A percentile compares a stretch with the other conserved stretches of the same genome.
Conservation (phyloP, 2,329 filamentous ascomycete species). For the Phialocephala subalpina region DNA sequence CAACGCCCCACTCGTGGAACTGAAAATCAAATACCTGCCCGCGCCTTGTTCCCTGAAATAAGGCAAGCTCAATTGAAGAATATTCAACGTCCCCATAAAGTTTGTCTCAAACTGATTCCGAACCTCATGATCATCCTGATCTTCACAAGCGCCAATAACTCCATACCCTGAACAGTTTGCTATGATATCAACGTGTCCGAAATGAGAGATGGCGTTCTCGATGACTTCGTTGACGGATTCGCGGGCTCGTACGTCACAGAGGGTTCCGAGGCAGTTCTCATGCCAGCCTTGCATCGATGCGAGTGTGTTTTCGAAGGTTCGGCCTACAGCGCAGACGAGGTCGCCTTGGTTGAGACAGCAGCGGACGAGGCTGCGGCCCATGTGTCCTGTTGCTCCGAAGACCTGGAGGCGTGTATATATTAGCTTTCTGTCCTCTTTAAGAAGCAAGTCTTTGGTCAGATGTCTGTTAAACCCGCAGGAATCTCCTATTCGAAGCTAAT, state of each 20-base stretch:
- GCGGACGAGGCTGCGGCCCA: slow-evolving; percentile 90
- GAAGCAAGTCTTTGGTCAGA: background rate
- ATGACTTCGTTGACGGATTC: slow-evolving; percentile 80
- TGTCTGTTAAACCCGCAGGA: slow-evolving; percentile 12
- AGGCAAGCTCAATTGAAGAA: slow-evolving; percentile 86
- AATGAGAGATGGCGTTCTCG: slow-evolving; percentile 73
- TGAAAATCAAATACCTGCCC: slow-evolving; percentile 94
- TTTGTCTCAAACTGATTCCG: slow-evolving; percentile 98
- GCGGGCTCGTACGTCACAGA: slow-evolving; percentile 88
- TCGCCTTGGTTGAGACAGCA: slow-evolving; percentile 82
- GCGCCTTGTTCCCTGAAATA: slow-evolving; percentile 81
- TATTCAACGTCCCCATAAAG: slow-evolving; percentile 94
- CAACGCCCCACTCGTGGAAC: slow-evolving; percentile 89
- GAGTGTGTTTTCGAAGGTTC: slow-evolving; percentile 77
- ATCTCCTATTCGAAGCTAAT: background rate
- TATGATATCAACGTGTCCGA: slow-evolving; percentile 86
- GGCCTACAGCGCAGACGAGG: slow-evolving; percentile 85
- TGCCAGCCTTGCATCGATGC: slow-evolving; percentile 77
- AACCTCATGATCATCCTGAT: slow-evolving; percentile 94
- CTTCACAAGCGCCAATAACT: slow-evolving; percentile 94
- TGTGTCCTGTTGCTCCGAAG: slow-evolving; percentile 97
- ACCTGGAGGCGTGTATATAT: slow-evolving; percentile 62
- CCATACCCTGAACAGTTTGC: slow-evolving; percentile 96
- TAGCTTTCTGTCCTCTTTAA: slow-evolving; percentile 5
- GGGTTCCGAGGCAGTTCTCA: slow-evolving; percentile 76